phyloP scores from a whole-genome alignment of 495 filamentous ascomycete genomes.

The Penicillium parvum region DNA sequence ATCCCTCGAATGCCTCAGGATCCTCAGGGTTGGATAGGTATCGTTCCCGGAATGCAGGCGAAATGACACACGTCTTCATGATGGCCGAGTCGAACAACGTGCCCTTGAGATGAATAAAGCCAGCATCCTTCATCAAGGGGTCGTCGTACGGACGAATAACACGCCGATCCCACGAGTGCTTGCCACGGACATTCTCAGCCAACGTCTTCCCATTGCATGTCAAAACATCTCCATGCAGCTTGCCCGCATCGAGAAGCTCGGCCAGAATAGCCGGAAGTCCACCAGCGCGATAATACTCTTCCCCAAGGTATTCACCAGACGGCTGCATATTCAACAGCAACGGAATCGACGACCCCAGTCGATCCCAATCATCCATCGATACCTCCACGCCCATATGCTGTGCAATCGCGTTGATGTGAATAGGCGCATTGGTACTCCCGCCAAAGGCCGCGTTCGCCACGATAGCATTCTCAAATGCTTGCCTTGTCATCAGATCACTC shows the following conservation, averaged over 20 bases:
- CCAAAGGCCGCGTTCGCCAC: slow-evolving; percentile 51
- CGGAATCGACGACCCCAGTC: slow-evolving; percentile 44
- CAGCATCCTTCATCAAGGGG: slow-evolving; percentile 45
- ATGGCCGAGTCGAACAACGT: slow-evolving; percentile 52
- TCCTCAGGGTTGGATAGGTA: slow-evolving; percentile 49
- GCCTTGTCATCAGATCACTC: slow-evolving; percentile 51
- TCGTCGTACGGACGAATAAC: slow-evolving; percentile 43
- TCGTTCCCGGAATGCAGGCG: slow-evolving; percentile 39
- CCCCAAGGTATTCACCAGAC: slow-evolving; percentile 47
- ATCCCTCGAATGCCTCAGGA: slow-evolving; percentile 49
- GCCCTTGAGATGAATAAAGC: slow-evolving; percentile 48
- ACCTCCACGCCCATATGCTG: slow-evolving; percentile 50
- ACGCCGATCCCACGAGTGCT: slow-evolving; percentile 41
- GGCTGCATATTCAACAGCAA: slow-evolving; percentile 53
- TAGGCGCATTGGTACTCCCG: slow-evolving; percentile 54
- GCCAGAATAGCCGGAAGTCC: slow-evolving; percentile 53
- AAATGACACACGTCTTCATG: slow-evolving; percentile 56
- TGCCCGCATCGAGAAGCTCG: slow-evolving; percentile 45
- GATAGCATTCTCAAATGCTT: slow-evolving; percentile 54
- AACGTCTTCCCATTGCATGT: slow-evolving; percentile 44
- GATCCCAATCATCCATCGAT: slow-evolving; percentile 52
- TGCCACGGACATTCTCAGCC: slow-evolving; percentile 38
- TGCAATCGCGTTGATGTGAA: slow-evolving; percentile 53
- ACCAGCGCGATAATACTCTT: slow-evolving; percentile 52
- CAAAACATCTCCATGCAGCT: slow-evolving; percentile 35